Evolutionary conservation across 805 yeast species (phyloP), one percentile per base, ranked within the genome.

Genomic region (Priceomyces haplophilus): DNA sequence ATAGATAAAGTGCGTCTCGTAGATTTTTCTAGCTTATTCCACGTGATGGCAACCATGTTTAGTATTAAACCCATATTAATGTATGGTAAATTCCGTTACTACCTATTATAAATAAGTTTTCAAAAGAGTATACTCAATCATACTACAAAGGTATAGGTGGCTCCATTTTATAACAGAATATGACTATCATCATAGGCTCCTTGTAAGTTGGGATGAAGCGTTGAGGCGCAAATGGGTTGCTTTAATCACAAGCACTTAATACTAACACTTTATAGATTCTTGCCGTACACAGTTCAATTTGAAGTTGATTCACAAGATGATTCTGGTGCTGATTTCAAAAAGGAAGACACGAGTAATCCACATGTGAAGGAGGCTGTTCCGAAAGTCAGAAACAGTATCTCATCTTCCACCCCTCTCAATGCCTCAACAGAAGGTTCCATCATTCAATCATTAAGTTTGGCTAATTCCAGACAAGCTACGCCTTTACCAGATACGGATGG

Each of bases 201-300:
- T 65, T 85, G 79, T 78, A 73, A 53, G 83, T 78, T 49, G 6
- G 24, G 24, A 21, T 21, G 8, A n/a, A n/a, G n/a, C n/a, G n/a
- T n/a, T n/a, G n/a, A n/a, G n/a, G n/a, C n/a, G n/a, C n/a, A n/a
- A n/a, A n/a, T n/a, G n/a, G n/a, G n/a, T n/a, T n/a, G n/a, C n/a
- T n/a, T n/a, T n/a, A n/a, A n/a, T n/a, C n/a, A n/a, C n/a, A n/a
- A n/a, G 13, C 34, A 10, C 18, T 19, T 12, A 15, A 21, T 53
- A 55, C 58, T 56, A 52, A 55, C 57, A 27, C 6, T 6, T 5
- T 15, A 18, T 45, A 78, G 85, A 37, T 83, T 84, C 52, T 67
- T 85, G 37, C 93, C 93, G 2, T 80, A 80, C 54, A 82, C 88
- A 3, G 88, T 84, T n/a, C 86, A 83, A 49, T 78, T 78, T 49